These are phyloP conservation scores for Cladorrhinum sp. DNA, from an alignment of 2,329 filamentous ascomycete genomes.

Conservation along the genomic window DNA sequence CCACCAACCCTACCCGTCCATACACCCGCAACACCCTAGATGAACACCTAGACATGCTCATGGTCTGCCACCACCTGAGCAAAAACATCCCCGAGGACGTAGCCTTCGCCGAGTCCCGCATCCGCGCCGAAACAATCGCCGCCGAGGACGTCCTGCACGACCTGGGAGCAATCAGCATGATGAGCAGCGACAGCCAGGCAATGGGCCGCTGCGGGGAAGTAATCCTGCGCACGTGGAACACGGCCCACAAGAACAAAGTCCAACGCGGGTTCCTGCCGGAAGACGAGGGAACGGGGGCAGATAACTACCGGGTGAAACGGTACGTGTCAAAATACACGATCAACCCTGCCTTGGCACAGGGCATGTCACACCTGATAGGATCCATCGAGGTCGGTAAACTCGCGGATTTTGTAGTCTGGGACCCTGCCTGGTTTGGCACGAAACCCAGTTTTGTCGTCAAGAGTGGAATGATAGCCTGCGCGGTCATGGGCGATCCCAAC, in stretches of 20 bases:
- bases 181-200: constrained; percentile 91
- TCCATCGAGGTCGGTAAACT: constrained; percentile 86
- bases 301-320: constrained; percentile 89
- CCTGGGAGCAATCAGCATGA: constrained; percentile 94
- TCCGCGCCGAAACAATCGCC: constrained; percentile 92
- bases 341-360: constrained; percentile 88
- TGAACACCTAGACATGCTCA: constrained; percentile 96
- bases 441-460: constrained; percentile 83
- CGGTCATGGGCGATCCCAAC: constrained; percentile 83
- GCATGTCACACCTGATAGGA: constrained; percentile 82
- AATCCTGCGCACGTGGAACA: constrained; percentile 91
- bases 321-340: constrained; percentile 96
- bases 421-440: constrained; percentile 77
- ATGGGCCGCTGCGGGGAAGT: constrained; percentile 98
- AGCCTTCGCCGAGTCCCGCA: constrained; percentile 90
- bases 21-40: constrained; percentile 91
- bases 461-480: constrained; percentile 78
- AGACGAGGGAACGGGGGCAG: constrained; percentile 74
- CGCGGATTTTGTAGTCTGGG: constrained; percentile 87
- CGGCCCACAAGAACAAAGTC: constrained; percentile 91
- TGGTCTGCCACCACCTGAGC: constrained; percentile 94
- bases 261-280: constrained; percentile 75
- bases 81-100: constrained; percentile 94
- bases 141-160: constrained; percentile 96
- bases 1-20: constrained; percentile 88